These are phyloP conservation scores for Oryza rufipogon DNA, from an alignment of 176 grass and related monocot genomes.

Conservation along the genomic window DNA sequence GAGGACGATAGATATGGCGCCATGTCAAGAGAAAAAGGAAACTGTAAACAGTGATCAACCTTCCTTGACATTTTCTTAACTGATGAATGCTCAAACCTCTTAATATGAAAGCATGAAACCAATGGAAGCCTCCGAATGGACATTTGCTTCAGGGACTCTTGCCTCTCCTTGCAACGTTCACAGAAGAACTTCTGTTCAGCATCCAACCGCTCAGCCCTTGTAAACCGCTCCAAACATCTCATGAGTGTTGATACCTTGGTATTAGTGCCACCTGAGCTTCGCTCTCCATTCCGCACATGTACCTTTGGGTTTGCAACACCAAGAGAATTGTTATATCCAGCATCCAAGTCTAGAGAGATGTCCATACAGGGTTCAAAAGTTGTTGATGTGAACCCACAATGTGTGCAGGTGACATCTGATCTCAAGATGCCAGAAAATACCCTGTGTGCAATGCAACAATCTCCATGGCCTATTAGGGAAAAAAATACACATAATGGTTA, in stretches of 20 bases:
- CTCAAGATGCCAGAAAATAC: constrained; percentile 95
- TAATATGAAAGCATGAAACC: constrained; percentile 93
- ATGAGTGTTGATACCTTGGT: constrained; percentile 72
- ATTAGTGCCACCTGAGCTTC: constrained; percentile 36
- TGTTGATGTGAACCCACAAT: constrained; percentile 94
- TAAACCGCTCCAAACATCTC: constrained; percentile 93
- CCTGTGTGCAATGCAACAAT: constrained; percentile 95
- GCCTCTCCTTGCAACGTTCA: constrained; percentile 85
- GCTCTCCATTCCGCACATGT: constrained; percentile 59
- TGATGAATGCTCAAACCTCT: constrained; percentile 89
- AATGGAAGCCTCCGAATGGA: constrained; percentile 95
- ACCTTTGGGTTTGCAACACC: constrained; percentile 46
- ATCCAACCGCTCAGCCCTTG: constrained; percentile 90
- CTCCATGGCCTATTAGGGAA: constrained; percentile 65
- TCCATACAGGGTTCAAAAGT: constrained; percentile 98
- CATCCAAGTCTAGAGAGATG: constrained; percentile 83
- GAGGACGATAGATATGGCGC: constrained; percentile 86
- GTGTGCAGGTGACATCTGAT: constrained; percentile 95
- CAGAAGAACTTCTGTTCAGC: constrained; percentile 95
- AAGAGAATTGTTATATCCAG: constrained; percentile 43
- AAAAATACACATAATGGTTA: constrained; percentile 32
- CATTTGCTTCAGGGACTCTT: constrained; percentile 98
- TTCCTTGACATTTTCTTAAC: constrained; percentile 85
- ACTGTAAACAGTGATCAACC: constrained; percentile 86
- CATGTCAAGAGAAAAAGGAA: constrained; percentile 95